Evolutionary conservation across 495 filamentous ascomycete species (phyloP).

Genomic region (Aspergillus ostianus): DNA sequence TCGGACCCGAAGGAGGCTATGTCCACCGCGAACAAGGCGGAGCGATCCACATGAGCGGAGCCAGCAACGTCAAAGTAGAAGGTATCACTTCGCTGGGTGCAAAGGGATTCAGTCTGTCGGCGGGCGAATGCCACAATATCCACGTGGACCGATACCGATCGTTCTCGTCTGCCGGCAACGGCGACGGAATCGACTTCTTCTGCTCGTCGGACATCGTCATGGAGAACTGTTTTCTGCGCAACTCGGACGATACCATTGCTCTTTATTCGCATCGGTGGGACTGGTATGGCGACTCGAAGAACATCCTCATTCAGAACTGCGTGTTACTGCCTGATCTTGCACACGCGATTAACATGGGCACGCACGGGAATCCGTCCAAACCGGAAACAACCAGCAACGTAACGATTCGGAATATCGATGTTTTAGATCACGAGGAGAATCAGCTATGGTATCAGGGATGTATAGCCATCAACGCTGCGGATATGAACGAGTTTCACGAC

Average conservation of each 20-base stretch:
- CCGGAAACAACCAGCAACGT: constrained; percentile 14
- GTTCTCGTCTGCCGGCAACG: constrained; percentile 14
- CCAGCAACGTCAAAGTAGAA: constrained; percentile 11
- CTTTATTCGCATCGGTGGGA: constrained; percentile 17
- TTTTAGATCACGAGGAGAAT: constrained; percentile 16
- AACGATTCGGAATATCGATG: constrained; percentile 15
- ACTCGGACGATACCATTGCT: constrained; percentile 21
- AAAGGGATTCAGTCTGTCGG: constrained; percentile 12
- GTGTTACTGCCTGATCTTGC: constrained; percentile 9
- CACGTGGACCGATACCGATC: constrained; percentile 10
- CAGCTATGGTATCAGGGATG: constrained; percentile 20
- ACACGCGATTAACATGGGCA: constrained; percentile 20
- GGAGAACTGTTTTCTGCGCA: constrained; percentile 17
- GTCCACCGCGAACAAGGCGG: constrained; percentile 7
- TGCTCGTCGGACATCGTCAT: constrained; percentile 12
- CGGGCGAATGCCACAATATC: constrained; percentile 10
- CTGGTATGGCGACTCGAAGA: constrained; percentile 14
- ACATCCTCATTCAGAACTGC: constrained; percentile 17
- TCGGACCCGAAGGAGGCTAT: constrained; percentile 9
- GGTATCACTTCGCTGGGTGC: constrained; percentile 11
- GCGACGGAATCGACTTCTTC: constrained; percentile 22
- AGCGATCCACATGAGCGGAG: constrained; percentile 9
- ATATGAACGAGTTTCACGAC: constrained; percentile 14
- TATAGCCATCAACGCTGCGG: constrained; percentile 16
- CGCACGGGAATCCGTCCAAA: constrained; percentile 14